Evolutionary conservation across 129 eudicot species (phyloP), one percentile per base, ranked within the genome.

Genomic region (Helianthus tuberosus): DNA sequence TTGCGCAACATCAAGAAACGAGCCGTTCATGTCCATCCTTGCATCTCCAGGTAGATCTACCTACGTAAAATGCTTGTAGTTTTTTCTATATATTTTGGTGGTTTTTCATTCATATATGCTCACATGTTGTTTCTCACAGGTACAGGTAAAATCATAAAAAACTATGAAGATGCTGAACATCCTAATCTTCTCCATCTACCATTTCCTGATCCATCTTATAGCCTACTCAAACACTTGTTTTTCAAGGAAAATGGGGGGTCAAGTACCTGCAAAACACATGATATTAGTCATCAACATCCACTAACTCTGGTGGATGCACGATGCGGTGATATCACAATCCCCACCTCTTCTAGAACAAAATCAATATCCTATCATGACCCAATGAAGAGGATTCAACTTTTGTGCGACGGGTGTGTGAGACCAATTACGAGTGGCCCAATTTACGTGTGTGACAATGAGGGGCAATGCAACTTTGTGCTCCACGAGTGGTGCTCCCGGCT

Each of bases 131-230:
- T 61, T 29, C 32, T 5, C n/a, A 11, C 44, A 61, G 43, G 4
- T 61, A 6, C 11, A 13, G 66, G 66, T 29, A 61, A 29, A 61
- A 29, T 0, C 11, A 13, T 5, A 1, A 29, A 32, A 61, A 61
- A 61, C 14, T 61, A 32, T 61, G 7, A 29, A 32, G 66, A 29
- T 11, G 44, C n/a, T 5, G 20, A 61, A 12, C 44, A 61, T 32
- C 66, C 66, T 29, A 16, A 61, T 32, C 11, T 61, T 32, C 5
- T 61, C 36, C 66, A 32, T 32, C 66, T 61, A 29, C 66, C 66
- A 61, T 61, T 61, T 61, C 66, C 20, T 32, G 66, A 61, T 61
- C 44, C 66, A 61, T 61, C 66, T 61, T 13, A 61, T 61, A 61
- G 20, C 44, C 2, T 61, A 32, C 11, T 61, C 13, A 61, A 32